Evolutionary conservation across 2,329 filamentous ascomycete genomes (phyloP).

Genomic region (Claviceps digitariae): DNA sequence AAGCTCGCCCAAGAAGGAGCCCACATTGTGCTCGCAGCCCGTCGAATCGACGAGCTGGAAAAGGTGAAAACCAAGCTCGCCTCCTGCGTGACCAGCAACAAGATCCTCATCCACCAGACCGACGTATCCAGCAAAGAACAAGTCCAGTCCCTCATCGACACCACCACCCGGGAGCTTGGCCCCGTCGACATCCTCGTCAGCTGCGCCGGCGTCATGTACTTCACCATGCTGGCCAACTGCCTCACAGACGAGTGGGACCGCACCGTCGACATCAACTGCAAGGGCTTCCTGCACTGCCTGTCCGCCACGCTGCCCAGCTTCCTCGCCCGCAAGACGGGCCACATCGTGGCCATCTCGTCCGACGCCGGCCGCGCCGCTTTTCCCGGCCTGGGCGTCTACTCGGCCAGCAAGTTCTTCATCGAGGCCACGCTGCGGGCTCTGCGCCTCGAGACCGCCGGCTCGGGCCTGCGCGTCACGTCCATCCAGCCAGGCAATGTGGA

Average conservation of each 20-base stretch:
- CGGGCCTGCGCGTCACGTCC: constrained; percentile 57
- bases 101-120: constrained; percentile 54
- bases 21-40: constrained; percentile 57
- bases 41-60: constrained; percentile 56
- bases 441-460: constrained; percentile 62
- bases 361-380: constrained; percentile 74
- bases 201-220: constrained; percentile 80
- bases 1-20: constrained; percentile 59
- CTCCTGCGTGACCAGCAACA: constrained; percentile 44
- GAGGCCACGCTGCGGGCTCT: constrained; percentile 66
- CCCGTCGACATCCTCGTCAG: constrained; percentile 67
- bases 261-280: constrained; percentile 78
- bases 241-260: constrained; percentile 65
- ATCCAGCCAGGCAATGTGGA: constrained; percentile 67
- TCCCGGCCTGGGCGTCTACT: constrained; percentile 70
- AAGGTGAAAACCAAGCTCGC: constrained; percentile 48
- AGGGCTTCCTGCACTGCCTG: constrained; percentile 62
- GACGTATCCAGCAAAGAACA: constrained; percentile 57
- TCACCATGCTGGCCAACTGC: constrained; percentile 71
- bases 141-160: constrained; percentile 51
- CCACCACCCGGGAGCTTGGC: constrained; percentile 48
- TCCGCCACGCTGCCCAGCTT: constrained; percentile 57
- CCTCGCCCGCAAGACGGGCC: constrained; percentile 54
- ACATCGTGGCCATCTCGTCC: constrained; percentile 71
- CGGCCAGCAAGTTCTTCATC: constrained; percentile 73